Evolutionary conservation across 805 yeast genomes (phyloP).

Genomic region (Isabelozyma pseudorhagii): DNA sequence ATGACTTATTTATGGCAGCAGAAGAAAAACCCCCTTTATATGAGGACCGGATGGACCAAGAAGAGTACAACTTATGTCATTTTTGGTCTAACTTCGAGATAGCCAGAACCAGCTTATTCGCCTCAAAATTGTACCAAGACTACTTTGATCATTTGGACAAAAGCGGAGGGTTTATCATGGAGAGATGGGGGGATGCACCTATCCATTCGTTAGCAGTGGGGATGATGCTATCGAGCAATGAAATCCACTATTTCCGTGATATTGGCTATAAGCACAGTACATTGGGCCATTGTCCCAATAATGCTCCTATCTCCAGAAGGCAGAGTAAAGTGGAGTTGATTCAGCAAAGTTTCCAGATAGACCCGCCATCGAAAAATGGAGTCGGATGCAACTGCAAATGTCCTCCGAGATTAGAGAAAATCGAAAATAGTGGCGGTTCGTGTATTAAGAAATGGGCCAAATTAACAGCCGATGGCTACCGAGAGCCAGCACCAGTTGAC

Average conservation of each 20-base stretch:
- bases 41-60: slow-evolving; percentile 61
- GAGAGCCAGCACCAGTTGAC: slow-evolving; percentile 15
- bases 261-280: slow-evolving; percentile 86
- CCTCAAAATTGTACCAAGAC: slow-evolving; percentile 57
- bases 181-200: slow-evolving; percentile 98
- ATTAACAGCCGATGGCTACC: slow-evolving; percentile 28
- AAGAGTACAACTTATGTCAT: slow-evolving; percentile 76
- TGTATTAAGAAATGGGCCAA: slow-evolving; percentile 54
- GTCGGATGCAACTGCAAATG: slow-evolving; percentile 89
- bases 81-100: slow-evolving; percentile 95
- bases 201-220: slow-evolving; percentile 86
- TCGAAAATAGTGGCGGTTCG: slow-evolving; percentile 52
- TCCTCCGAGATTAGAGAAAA: slow-evolving; percentile 48
- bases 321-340: slow-evolving; percentile 17
- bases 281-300: slow-evolving; percentile 78
- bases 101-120: slow-evolving; percentile 76
- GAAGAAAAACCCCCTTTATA: slow-evolving; percentile 21
- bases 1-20: slow-evolving; percentile 37
- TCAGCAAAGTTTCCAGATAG: slow-evolving; percentile 31
- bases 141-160: slow-evolving; percentile 69
- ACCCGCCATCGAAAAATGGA: slow-evolving; percentile 36
- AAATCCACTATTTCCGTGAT: slow-evolving; percentile 88
- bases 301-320: slow-evolving; percentile 36
- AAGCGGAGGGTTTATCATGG: slow-evolving; percentile 81
- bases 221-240: slow-evolving; percentile 61